Base-by-base conservation (phyloP, 805 yeast species). In the Teunomyces panamensis region DNA sequence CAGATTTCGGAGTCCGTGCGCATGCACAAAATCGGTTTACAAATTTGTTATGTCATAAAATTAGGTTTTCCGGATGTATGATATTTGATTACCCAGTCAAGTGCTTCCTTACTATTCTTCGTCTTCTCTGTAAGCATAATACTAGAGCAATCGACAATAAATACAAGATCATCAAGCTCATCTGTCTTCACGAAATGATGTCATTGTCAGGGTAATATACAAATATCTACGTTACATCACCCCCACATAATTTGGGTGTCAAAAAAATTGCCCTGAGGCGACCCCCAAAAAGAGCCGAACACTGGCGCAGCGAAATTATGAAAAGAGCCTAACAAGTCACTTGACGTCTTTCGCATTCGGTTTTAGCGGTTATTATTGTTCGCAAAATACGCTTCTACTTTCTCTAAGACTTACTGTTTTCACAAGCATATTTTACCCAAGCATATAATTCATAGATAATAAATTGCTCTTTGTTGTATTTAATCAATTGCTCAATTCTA, bases 1-100 rank as follows among this genome's bases (percentile, higher is more conserved):
- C 55, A 52, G 55, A 49, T 52, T 52, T 52, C 55, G 55, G 55
- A 52, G 52, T 52, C 49, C 26, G 43, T 26, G 30, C 24, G 14
- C 27, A 7, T 37, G 30, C 30, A 26, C 41, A 37, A 24, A 20
- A 37, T n/a, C 30, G 10, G 27, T n/a, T 17, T 11, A 29, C 33
- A 14, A 9, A 4, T n/a, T 14, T 24, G 17, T 16, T 33, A 27
- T 29, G 43, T n/a, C 33, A 39, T 27, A n/a, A 29, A 10, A 8
- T 8, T 26, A 29, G 34, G 9, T 39, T 27, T 11, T 5, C 9
- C 43, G 34, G 34, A 9, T 10, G 24, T 4, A 20, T 4, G 24
- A 32, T 13, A 32, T 32, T 13, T 11, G 9, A 32, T 13, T 32
- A 16, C 17, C 7, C 34, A 13, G 17, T 32, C 17, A 10, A 32